Evolutionary conservation across 441 rosid species (phyloP).

Genomic region (Mallotus japonicus): DNA sequence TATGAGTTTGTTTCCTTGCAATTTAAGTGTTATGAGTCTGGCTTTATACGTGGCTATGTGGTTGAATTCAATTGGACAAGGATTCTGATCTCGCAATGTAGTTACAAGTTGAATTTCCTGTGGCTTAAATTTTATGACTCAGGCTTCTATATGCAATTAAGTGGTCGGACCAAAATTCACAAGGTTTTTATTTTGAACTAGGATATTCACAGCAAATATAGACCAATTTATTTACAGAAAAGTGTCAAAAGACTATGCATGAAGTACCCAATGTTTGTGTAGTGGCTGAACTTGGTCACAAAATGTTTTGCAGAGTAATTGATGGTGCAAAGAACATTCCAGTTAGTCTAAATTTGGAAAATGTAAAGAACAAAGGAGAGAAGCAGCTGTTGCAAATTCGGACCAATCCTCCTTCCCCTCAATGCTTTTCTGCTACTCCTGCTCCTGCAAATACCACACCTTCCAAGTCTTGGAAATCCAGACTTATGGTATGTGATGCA

Average conservation of each 20-base stretch:
- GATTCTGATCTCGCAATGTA: too few species aligned
- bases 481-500: too few species aligned
- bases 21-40: background rate
- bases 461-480: too few species aligned
- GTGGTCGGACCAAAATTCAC: background rate
- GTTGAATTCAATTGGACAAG: background rate
- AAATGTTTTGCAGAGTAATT: slow-evolving; percentile 33
- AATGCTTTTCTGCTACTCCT: slow-evolving; percentile 73
- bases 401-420: slow-evolving; percentile 91
- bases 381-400: slow-evolving; percentile 54
- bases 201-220: too few species aligned
- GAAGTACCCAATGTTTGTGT: background rate
- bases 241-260: too few species aligned
- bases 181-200: too few species aligned
- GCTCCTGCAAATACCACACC: slow-evolving; percentile 22
- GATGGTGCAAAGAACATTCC: slow-evolving; percentile 49
- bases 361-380: slow-evolving; percentile 47
- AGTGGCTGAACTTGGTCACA: background rate
- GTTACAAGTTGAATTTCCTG: too few species aligned
- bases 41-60: background rate
- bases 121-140: too few species aligned
- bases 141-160: too few species aligned
- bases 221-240: background rate
- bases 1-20: background rate
- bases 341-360: slow-evolving; percentile 42